Base-by-base conservation (phyloP, 345 rosid species). In the Dovyalis caffra region DNA sequence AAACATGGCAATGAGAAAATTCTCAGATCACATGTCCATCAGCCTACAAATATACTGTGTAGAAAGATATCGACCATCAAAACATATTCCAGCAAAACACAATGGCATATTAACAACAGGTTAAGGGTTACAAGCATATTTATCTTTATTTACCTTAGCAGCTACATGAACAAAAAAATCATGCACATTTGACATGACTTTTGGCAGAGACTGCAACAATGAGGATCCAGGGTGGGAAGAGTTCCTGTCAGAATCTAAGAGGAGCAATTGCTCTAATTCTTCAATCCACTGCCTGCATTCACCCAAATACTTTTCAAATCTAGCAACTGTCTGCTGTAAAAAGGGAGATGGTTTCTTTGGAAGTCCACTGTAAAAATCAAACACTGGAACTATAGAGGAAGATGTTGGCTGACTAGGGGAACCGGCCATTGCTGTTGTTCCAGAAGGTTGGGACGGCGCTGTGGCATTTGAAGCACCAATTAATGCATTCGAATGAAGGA, bases 81-180 rank as follows among this genome's bases (percentile, higher is more conserved):
- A 47, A 29, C 26, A 29, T 72, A 38, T 37, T 71, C 26, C 29
- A 14, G 33, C n/a, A 61, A 21, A 60, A 15, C 47, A 23, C 29
- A 58, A 75, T 29, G 57, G 9, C 45, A 43, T 28, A 33, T n/a
- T n/a, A 58, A 6, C 29, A 38, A 58, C 32, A 45, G 16, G 23
- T 0, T 37, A 15, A 37, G 14, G 35, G 7, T 31, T 33, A 14
- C 47, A 47, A 47, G 20, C 26, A 56, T 35, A 23, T 40, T 51
- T 29, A 64, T 71, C 38, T 28, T 37, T 71, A 45, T 77, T 80
- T 86, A 95, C 98, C 99, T 95, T 95, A 28, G 97, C 93, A 84
- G 99, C 98, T 67, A 90, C 95, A 80, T 93, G 97, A 76, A 95
- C 91, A 86, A 93, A 93, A 85, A 90, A 88, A 83, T 88, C 92